phyloP scores from a whole-genome alignment of 108 stramenopile genomes.

The Stephanodiscus minutulus region DNA sequence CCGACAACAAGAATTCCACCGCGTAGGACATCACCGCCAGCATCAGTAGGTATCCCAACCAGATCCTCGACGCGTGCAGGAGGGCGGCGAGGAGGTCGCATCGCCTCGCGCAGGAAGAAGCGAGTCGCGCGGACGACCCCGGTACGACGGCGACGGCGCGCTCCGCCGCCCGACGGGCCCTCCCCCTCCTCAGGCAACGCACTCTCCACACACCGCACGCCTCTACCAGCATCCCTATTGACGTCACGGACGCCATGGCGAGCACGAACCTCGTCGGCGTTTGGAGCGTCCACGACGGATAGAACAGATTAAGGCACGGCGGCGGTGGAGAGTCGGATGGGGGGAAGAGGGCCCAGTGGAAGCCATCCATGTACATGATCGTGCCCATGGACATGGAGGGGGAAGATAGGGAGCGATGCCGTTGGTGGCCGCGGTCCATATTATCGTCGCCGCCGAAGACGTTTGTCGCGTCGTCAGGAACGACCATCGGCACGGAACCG shows the following conservation, averaged over 20 bases:
- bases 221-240: slow-evolving; percentile 43
- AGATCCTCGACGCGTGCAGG: slow-evolving; percentile 29
- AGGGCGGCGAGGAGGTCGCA: slow-evolving; percentile 28
- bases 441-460: not conserved
- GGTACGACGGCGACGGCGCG: not conserved
- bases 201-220: slow-evolving; percentile 41
- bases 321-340: slow-evolving; percentile 24
- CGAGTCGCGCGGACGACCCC: not conserved
- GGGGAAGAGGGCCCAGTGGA: slow-evolving; percentile 39
- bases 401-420: not conserved
- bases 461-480: not conserved
- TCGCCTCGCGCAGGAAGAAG: not conserved
- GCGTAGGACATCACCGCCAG: slow-evolving; percentile 46
- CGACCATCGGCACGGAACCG: not conserved
- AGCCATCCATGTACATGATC: slow-evolving; percentile 50
- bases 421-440: slow-evolving; percentile 19
- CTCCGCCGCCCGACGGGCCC: slow-evolving; percentile 16
- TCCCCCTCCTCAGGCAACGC: slow-evolving; percentile 22
- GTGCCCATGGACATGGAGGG: slow-evolving; percentile 23
- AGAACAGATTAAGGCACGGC: slow-evolving; percentile 41
- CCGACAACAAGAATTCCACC: slow-evolving; percentile 35
- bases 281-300: slow-evolving; percentile 40
- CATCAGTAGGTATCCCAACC: slow-evolving; percentile 39
- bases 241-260: slow-evolving; percentile 32
- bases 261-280: slow-evolving; percentile 24